A percentile compares a stretch with the other conserved stretches of the same genome.
Evolutionary conservation across 345 rosid genomes (phyloP).

Genomic region (Linum usitatissimum): DNA sequence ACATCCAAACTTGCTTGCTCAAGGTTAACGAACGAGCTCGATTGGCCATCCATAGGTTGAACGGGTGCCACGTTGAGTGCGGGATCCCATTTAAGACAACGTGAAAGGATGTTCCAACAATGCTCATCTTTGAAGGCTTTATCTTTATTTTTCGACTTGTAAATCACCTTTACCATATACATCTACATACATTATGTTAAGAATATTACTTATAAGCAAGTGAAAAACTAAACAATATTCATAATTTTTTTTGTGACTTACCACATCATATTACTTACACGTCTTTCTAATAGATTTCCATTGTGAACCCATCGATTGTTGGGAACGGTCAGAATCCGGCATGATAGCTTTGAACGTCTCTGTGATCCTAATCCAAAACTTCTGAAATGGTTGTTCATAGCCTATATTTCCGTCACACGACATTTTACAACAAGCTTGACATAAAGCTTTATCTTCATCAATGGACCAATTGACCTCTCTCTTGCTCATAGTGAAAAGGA

Average conservation of each 20-base stretch:
- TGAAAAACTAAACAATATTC: no score
- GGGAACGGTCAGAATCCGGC: not conserved
- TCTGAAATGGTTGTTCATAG: no score
- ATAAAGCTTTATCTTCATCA: no score
- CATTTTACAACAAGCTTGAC: no score
- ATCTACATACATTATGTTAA: not conserved
- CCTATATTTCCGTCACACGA: no score
- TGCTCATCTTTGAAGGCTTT: not conserved
- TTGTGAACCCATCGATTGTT: not conserved
- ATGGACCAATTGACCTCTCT: no score
- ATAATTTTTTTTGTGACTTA: not conserved
- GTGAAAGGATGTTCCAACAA: not conserved
- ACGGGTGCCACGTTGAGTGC: not conserved
- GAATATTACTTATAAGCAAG: not conserved
- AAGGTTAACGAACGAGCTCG: not conserved
- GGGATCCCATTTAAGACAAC: not conserved
- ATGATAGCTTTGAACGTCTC: no score
- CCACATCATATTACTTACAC: not conserved
- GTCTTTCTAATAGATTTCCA: no score
- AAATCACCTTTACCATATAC: not conserved
- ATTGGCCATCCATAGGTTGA: not conserved
- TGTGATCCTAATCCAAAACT: no score
- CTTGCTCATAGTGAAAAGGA: no score
- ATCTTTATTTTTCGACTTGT: not conserved
- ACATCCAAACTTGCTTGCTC: not conserved